These are phyloP conservation scores for Hippophae rhamnoides DNA, from an alignment of 306 rosid species.

Conservation along the genomic window DNA sequence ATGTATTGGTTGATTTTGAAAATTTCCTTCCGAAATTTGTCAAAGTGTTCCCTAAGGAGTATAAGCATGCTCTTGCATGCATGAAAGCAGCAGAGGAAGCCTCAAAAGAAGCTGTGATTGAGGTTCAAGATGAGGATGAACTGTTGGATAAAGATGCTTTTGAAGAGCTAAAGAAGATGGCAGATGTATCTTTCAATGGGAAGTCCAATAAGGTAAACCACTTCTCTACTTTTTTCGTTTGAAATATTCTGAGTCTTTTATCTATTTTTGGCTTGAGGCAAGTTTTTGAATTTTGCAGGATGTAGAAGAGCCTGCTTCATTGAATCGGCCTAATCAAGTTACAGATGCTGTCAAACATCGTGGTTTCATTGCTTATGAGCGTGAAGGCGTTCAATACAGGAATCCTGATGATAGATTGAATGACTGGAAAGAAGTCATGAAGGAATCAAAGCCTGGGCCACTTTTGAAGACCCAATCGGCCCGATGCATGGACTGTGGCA, in stretches of 20 bases:
- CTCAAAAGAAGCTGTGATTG: slow-evolving; percentile 32
- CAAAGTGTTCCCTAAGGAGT: slow-evolving; percentile 87
- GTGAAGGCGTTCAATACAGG: slow-evolving; percentile 87
- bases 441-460: slow-evolving; percentile 84
- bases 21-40: slow-evolving; percentile 69
- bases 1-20: slow-evolving; percentile 66
- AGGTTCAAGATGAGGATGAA: slow-evolving; percentile 47
- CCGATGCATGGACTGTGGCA: slow-evolving; percentile 99
- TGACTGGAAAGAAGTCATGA: slow-evolving; percentile 95
- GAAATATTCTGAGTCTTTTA: neutral
- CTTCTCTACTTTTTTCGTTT: neutral
- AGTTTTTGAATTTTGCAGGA: slow-evolving; percentile 18
- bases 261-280: neutral
- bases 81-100: slow-evolving; percentile 51
- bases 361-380: slow-evolving; percentile 91
- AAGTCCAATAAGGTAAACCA: slow-evolving; percentile 40
- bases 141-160: slow-evolving; percentile 65
- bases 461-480: slow-evolving; percentile 93
- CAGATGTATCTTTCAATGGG: slow-evolving; percentile 56
- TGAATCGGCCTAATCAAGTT: slow-evolving; percentile 66
- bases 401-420: slow-evolving; percentile 74
- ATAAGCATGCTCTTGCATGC: slow-evolving; percentile 67
- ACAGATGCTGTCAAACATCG: slow-evolving; percentile 70
- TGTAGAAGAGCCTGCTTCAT: slow-evolving; percentile 30
- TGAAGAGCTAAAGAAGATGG: slow-evolving; percentile 89